These are phyloP conservation scores for Claviceps maximensis DNA, from an alignment of 2,329 filamentous ascomycete species.

Conservation along the genomic window DNA sequence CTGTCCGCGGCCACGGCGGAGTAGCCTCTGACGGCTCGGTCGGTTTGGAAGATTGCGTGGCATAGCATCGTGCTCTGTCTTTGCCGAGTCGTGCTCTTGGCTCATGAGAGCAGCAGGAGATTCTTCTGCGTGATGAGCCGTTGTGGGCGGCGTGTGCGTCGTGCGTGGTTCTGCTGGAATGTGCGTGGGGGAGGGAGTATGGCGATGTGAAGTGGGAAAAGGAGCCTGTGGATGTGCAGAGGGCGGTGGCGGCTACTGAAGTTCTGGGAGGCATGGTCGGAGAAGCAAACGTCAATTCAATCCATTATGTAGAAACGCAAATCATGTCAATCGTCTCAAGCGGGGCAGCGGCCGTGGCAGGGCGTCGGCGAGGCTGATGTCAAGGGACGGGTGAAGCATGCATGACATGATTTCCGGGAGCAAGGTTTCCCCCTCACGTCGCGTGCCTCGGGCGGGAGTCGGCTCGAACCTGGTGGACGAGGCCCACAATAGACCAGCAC, in stretches of 20 bases:
- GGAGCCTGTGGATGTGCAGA: not conserved
- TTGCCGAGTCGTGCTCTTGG: not conserved
- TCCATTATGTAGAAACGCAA: not conserved
- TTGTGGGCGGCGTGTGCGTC: not conserved
- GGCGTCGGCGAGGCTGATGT: not conserved
- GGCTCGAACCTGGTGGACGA: not conserved
- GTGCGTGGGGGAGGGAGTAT: not conserved
- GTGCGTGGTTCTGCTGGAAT: not conserved
- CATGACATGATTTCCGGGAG: not conserved
- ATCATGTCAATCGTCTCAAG: not conserved
- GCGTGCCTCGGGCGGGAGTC: not conserved
- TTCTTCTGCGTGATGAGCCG: not conserved
- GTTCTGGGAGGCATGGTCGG: not conserved
- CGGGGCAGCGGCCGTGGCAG: conserved; percentile 3
- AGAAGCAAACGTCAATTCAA: not conserved
- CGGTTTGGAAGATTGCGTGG: not conserved
- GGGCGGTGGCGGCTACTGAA: not conserved
- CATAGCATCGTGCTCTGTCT: not conserved
- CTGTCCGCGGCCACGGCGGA: conserved; percentile 32
- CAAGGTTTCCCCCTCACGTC: not conserved
- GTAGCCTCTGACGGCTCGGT: not conserved
- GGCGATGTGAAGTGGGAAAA: not conserved
- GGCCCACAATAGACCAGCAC: too few species aligned
- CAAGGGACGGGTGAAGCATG: not conserved
- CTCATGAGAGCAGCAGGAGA: not conserved